Evolutionary conservation across 441 rosid species (phyloP), one percentile per base, ranked within the genome.

Genomic region (Arabidopsis hybrid): DNA sequence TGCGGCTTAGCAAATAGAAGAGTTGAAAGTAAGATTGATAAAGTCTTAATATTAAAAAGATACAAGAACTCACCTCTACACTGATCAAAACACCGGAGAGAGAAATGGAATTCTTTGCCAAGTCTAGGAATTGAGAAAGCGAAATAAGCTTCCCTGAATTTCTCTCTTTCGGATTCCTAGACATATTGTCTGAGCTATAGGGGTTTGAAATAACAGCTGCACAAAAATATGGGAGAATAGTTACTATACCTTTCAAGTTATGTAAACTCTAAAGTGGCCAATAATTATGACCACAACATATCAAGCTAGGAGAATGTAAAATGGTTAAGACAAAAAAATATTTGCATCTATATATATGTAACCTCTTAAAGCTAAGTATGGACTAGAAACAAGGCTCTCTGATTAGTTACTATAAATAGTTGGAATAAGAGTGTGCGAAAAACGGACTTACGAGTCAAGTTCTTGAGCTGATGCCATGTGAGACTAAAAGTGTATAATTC

Each of bases 401-500:
- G 6, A 49, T 0, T 49, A 49, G 10, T 49, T 49, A 49, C 14
- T 2, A 10, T 18, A 29, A 26, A 0, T 12, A 31, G 60, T 31
- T 31, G 35, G 34, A 6, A 21, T 3, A 9, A 9, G 7, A 60
- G 18, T 51, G 5, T 11, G 7, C 10, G n/a, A n/a, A n/a, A n/a
- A n/a, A n/a, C n/a, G n/a, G n/a, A 82, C 97, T 84, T 82, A 89
- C 97, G 79, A 8, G 9, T 75, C 78, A 91, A 80, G 11, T 0
- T 17, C 36, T 81, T 70, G 69, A 91, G 84, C 69, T 91, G 66
- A 50, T 49, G 63, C 94, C 91, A 84, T 2, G 77, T 79, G 76
- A 91, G 86, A 79, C 70, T 83, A 65, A 89, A 89, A 60, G 88
- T 60, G 81, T 69, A 87, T 69, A 86, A 83, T 40, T 87, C 88